Base-by-base conservation (phyloP, 1,284 basidiomycete species). In the Austroboletus novae-zelandiae region DNA sequence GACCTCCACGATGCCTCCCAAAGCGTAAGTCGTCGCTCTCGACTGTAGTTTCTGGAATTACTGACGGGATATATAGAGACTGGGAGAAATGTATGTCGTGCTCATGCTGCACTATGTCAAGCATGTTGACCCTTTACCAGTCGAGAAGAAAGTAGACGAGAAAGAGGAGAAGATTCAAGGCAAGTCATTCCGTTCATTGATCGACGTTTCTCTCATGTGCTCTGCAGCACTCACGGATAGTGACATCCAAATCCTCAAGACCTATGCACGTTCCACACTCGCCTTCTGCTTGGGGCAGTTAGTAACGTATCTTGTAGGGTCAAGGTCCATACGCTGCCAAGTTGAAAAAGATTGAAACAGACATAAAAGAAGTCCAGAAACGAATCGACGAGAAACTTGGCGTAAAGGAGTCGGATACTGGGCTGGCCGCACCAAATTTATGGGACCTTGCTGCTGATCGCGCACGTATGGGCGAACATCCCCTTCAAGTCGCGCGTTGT, bases 231-330 rank as follows among this genome's bases (percentile, higher is more conserved):
- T 99, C 57, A 97, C 98, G 67, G 97, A 98, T 65, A 95, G 92
- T 55, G 97, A 99, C 69, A 99, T 99, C 52, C 96, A 99, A 72
- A 96, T 99, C 55, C 83, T 99, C 59, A 98, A 98, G 77, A 99
- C 97, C 55, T 99, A 99, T 70, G 94, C 86, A 68, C 48, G 77
- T 50, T 15, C 32, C 47, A 47, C 29, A 10, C 25, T 42, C 20
- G 14, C 13, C 18, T 31, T 49, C 35, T 37, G 27, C 13, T 34
- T 25, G 15, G 29, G 27, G 23, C 18, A 9, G 41, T 32, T 20
- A 52, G 43, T 49, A 37, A 51, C 20, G 11, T 23, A 32, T 46
- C 23, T 15, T 55, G 10, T 65, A 96, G 93, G 96, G 97, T 45
- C 96, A 98, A 88, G 97, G 97, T 53, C 95, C 97, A 47, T 99